A percentile compares a stretch with the other conserved stretches of the same genome.
Conservation (phyloP, 129 eudicot genomes). For the Pseudognaphalium luteoalbum region DNA sequence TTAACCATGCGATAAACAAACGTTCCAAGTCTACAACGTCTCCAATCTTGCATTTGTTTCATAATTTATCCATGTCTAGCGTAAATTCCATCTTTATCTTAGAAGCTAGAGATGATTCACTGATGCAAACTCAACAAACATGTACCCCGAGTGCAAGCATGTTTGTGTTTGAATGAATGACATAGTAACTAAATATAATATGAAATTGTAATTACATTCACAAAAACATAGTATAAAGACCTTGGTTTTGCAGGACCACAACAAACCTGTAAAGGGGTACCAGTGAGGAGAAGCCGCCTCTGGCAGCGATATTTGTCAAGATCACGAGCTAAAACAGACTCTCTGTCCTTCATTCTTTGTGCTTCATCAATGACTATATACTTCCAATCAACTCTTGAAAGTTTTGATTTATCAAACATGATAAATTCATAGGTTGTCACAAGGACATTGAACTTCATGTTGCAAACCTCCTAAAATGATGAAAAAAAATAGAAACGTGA, state of each 20-base stretch:
- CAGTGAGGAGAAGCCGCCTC: constrained; percentile 93
- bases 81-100: neutral
- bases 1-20: neutral
- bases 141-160: neutral
- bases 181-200: neutral
- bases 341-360: constrained; percentile 98
- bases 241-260: neutral
- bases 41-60: neutral
- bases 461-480: constrained; percentile 67
- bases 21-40: neutral
- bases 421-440: constrained; percentile 96
- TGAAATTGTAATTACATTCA: neutral
- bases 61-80: no score
- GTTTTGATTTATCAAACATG: constrained; percentile 93
- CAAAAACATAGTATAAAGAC: neutral
- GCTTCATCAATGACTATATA: constrained; percentile 98
- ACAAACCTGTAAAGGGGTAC: constrained; percentile 91
- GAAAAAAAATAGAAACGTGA: neutral
- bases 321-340: constrained; percentile 97
- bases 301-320: constrained; percentile 96
- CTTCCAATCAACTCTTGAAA: constrained; percentile 94
- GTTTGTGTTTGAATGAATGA: neutral
- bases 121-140: neutral
- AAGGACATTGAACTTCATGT: constrained; percentile 89
- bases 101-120: neutral